phyloP scores from a whole-genome alignment of 139 green algal species.

The Zygnema circumcarinatum region DNA sequence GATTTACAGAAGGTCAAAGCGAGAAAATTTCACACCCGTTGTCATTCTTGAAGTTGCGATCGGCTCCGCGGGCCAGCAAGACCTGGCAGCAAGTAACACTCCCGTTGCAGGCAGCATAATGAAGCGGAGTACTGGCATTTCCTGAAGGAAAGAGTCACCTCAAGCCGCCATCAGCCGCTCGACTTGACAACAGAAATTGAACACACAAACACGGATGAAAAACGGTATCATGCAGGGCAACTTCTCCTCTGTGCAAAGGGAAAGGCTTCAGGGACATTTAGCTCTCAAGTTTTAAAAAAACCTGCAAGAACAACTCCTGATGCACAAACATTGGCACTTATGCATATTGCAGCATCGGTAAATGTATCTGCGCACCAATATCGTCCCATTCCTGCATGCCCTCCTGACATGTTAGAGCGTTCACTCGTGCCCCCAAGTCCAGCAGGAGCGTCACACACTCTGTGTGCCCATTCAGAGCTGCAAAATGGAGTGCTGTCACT shows the following conservation, averaged over 20 bases:
- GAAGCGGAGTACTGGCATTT: constrained; percentile 13
- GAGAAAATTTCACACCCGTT: constrained; percentile 29
- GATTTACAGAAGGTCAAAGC: no score
- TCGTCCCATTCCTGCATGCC: background rate
- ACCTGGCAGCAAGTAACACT: constrained; percentile 5
- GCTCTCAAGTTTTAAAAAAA: no score
- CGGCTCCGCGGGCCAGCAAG: background rate
- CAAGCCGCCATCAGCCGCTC: no score
- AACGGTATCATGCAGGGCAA: no score
- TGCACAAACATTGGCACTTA: no score
- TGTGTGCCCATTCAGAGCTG: constrained; percentile 21
- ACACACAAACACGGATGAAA: no score
- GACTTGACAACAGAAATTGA: background rate
- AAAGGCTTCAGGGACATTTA: no score
- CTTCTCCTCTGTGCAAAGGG: no score
- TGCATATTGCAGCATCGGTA: no score
- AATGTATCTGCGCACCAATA: background rate
- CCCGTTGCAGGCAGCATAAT: constrained; percentile 32
- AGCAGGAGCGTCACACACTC: constrained; percentile 32
- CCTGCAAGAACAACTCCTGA: no score
- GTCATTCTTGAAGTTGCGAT: constrained; percentile 2
- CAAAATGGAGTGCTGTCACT: constrained; percentile 34
- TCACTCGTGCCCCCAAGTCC: background rate
- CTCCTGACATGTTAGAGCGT: background rate
- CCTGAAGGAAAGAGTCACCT: constrained; percentile 2